Base-by-base conservation (phyloP, 352 stramenopile species). In the Globisporangium okanoganense region DNA sequence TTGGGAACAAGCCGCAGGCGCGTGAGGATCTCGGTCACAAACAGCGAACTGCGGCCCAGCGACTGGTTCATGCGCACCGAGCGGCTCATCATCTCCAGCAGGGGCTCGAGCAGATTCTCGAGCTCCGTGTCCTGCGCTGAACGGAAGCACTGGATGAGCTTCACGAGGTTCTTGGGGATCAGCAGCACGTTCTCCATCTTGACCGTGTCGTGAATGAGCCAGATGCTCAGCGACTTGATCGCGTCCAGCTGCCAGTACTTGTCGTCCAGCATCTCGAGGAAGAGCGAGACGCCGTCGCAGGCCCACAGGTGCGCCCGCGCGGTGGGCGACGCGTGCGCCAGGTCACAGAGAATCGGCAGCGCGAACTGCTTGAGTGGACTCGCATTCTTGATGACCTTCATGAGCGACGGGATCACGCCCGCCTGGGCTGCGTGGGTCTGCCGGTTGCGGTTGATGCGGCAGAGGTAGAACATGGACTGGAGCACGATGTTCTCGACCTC, bases 381-480 rank as follows among this genome's bases (percentile, higher is more conserved):
- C 3, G 73, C 76, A 55, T 88, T 90, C 33, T 71, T 61, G 2
- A 97, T 88, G 35, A 95, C 92, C 44, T 88, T 83, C 51, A 94
- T 80, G 12, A 98, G 76, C n/a, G 82, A 91, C n/a, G 90, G 90
- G 27, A 97, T 92, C 10, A 98, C 73, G 9, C 92, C 92, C 18
- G 88, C 86, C 49, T 96, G 78, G 0, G 93, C 90, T 7, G 93
- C 93, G 52, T 92, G 81, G 3, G 85, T 96, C 43, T 97, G 91
- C 0, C 92, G 83, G n/a, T 85, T 93, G 7, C 87, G 73, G 62
- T 96, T 97, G 62, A 98, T 95, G 14, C 89, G 85, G 61, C 92
- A 98, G 14, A 98, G 69, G 61, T 98, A 97, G 56, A 95, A 98
- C 77, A 98, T 96, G 3, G 85, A 82, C 64, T 93, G 90, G 7